Base-by-base conservation (phyloP, 2,329 filamentous ascomycete genomes). In the Fusarium duplospermum region DNA sequence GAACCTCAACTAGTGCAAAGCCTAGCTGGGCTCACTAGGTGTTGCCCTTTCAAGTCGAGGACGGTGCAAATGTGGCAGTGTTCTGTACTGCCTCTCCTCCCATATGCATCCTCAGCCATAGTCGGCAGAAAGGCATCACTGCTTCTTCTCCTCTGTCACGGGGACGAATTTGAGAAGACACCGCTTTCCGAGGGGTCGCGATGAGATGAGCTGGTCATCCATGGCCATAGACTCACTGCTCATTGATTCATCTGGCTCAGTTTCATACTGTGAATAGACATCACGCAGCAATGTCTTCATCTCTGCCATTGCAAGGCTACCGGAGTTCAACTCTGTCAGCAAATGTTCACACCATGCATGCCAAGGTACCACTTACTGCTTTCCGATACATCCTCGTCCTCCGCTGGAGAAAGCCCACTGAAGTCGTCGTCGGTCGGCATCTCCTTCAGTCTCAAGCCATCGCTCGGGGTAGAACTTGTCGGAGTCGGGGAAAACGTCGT, bases 401-500 rank as follows among this genome's bases (percentile, higher is more conserved):
- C 92, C 92, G 57, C 85, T 89, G 8, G 90, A 88, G 83, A 93
- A 93, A 0, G 92, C 88, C 83, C 92, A 93, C 77, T 92, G 89
- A 9, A 89, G 77, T 50, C 89, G 84, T 74, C 89, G 89, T 66
- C 90, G 86, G 76, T 96, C 93, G 68, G 92, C 88, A 76, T 96
- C 94, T 3, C 93, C 94, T 54, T 92, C 88, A 10, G 88, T 87
- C 18, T 88, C 90, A 73, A 98, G 89, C 95, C 95, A 98, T 75
- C 96, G 89, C 66, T 96, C 93, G 0, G 95, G 95, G 60, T 92
- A 87, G 79, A 95, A 98, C 7, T 82, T 83, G 69, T 97, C 93
- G 0, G 95, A 93, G 50, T 95, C 88, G 1, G 92, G 91, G 80
- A 97, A 98, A 2, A 94, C 92, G 65, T 91, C 87, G 13, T 83